phyloP scores from a whole-genome alignment of 1,139 yeast genomes.

The Hyphopichia buzzinii region DNA sequence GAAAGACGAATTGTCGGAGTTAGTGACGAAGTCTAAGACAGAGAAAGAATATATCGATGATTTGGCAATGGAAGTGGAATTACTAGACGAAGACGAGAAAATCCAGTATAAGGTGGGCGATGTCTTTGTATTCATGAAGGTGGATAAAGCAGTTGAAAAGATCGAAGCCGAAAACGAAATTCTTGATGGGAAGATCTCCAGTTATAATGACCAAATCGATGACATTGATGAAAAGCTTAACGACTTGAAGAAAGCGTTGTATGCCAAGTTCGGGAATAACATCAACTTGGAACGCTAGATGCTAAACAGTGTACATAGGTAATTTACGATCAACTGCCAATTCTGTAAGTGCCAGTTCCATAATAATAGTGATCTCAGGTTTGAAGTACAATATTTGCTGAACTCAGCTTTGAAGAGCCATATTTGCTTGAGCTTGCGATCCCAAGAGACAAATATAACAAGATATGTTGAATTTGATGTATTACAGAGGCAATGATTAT shows the following conservation, averaged over 20 bases:
- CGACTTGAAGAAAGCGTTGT: constrained; percentile 66
- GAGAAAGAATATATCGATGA: constrained; percentile 92
- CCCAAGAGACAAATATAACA: too few species aligned
- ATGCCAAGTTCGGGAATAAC: constrained; percentile 86
- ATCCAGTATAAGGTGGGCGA: constrained; percentile 76
- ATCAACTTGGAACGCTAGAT: constrained; percentile 67
- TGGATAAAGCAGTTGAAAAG: constrained; percentile 60
- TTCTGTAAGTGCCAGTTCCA: too few species aligned
- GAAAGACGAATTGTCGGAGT: constrained; percentile 56
- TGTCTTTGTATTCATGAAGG: constrained; percentile 66
- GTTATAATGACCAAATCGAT: constrained; percentile 46
- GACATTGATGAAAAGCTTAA: constrained; percentile 53
- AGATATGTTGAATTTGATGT: too few species aligned
- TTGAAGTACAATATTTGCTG: too few species aligned
- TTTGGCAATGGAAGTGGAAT: constrained; percentile 78
- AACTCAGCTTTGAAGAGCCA: too few species aligned
- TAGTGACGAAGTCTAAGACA: constrained; percentile 48
- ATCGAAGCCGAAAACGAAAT: constrained; percentile 60
- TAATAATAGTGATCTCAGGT: too few species aligned
- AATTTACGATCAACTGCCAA: too few species aligned
- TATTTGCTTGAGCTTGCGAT: too few species aligned
- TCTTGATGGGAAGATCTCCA: constrained; percentile 49
- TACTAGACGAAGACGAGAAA: constrained; percentile 75
- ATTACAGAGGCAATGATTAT: too few species aligned
- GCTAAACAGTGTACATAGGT: background rate